These are phyloP conservation scores for Talaromyces nanjingensis DNA, from an alignment of 495 filamentous ascomycete genomes.

Conservation along the genomic window DNA sequence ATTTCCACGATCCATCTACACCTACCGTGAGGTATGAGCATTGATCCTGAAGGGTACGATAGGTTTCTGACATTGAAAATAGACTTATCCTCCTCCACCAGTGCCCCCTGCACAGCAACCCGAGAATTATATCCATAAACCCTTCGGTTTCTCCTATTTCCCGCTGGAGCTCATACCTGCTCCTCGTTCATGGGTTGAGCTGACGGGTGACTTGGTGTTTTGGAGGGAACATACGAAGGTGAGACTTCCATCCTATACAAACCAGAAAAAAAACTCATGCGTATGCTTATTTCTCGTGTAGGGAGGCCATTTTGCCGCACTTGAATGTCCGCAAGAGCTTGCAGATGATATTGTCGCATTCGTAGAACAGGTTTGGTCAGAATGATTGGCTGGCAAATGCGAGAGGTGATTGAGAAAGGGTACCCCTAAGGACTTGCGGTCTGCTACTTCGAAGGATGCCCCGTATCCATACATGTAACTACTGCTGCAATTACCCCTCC, in stretches of 20 bases:
- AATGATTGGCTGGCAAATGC: neutral
- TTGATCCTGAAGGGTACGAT: neutral
- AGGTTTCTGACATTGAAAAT: neutral
- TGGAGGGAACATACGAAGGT: conserved; percentile 33
- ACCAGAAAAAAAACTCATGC: neutral
- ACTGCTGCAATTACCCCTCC: neutral
- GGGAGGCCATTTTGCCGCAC: conserved; percentile 31
- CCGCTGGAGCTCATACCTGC: conserved; percentile 37
- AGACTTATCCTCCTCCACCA: conserved; percentile 2
- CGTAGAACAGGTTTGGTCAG: conserved; percentile 33
- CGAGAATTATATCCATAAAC: conserved; percentile 33
- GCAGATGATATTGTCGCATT: conserved; percentile 54
- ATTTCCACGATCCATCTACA: conserved; percentile 43
- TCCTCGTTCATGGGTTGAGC: conserved; percentile 36
- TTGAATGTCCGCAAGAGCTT: conserved; percentile 48
- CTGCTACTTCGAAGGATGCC: neutral
- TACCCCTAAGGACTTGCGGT: neutral
- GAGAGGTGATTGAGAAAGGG: neutral
- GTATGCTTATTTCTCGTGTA: neutral
- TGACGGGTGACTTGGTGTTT: conserved; percentile 33
- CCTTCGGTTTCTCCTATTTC: conserved; percentile 48
- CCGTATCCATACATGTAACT: neutral
- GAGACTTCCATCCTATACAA: neutral
- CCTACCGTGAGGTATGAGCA: conserved; percentile 23
- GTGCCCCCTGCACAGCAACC: conserved; percentile 6